A percentile compares a stretch with the other conserved stretches of the same genome.
These are phyloP conservation scores for Neofusicoccum cordaticola DNA, from an alignment of 2,329 filamentous ascomycete species.

Conservation along the genomic window DNA sequence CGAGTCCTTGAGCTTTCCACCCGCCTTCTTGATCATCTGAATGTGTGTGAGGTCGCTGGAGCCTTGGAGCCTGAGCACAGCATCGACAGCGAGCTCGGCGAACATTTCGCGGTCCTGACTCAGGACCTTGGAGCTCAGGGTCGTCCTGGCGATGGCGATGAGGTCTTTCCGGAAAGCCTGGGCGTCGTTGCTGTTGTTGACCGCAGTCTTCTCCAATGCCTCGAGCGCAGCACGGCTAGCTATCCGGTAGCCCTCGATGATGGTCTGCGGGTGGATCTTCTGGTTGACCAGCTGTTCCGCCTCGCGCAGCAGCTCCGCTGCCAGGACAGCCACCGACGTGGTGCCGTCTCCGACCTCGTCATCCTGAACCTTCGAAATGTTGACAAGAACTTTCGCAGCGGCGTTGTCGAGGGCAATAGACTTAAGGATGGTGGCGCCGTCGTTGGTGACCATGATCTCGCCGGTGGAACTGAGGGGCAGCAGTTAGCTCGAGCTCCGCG, in stretches of 20 bases:
- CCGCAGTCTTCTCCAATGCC: slow-evolving; percentile 78
- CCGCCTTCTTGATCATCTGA: slow-evolving; percentile 99
- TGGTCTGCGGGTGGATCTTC: slow-evolving; percentile 99
- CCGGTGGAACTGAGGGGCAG: slow-evolving; percentile 70
- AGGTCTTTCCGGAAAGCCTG: slow-evolving; percentile 87
- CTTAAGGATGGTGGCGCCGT: slow-evolving; percentile 97
- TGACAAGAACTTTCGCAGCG: slow-evolving; percentile 95
- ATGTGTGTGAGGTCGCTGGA: slow-evolving; percentile 96
- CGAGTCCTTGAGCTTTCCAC: slow-evolving; percentile 94
- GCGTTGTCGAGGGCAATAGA: slow-evolving; percentile 98
- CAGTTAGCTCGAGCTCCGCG: slow-evolving; percentile 24
- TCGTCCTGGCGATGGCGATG: slow-evolving; percentile 86
- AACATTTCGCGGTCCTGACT: slow-evolving; percentile 93
- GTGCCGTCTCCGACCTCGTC: slow-evolving; percentile 98
- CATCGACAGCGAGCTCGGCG: slow-evolving; percentile 82
- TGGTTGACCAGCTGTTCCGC: slow-evolving; percentile 96
- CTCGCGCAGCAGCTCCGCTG: slow-evolving; percentile 90
- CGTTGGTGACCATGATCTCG: slow-evolving; percentile 98
- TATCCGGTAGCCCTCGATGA: slow-evolving; percentile 98
- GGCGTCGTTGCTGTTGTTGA: slow-evolving; percentile 82
- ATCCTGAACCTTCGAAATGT: slow-evolving; percentile 99
- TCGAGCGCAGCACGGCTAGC: slow-evolving; percentile 83
- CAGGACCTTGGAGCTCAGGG: slow-evolving; percentile 94
- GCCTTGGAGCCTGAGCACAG: slow-evolving; percentile 82
- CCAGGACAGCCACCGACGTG: slow-evolving; percentile 93